Conservation (phyloP, 371 early-diverging fungal genomes). For the Mortierella sp. region DNA sequence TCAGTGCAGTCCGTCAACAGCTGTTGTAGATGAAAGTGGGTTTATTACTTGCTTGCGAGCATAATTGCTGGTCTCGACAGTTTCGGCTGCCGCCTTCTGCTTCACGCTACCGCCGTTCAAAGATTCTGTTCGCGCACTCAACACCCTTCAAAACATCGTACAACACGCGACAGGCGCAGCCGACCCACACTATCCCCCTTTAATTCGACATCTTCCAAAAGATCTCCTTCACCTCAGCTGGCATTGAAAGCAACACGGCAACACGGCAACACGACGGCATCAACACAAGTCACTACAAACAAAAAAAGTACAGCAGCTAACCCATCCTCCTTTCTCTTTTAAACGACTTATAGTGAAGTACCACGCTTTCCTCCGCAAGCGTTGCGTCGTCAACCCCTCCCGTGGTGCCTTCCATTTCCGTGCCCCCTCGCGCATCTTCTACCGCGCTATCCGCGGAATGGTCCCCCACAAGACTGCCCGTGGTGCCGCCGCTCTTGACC, state of each 20-base stretch:
- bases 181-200: too few relatives aligned
- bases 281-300: neutral
- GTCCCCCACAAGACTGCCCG: slow-evolving; percentile 99
- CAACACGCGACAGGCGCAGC: neutral
- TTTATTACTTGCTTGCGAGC: neutral
- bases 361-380: slow-evolving; percentile 98
- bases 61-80: too few relatives aligned
- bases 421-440: slow-evolving; percentile 99
- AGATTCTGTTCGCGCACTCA: neutral
- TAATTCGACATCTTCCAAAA: neutral
- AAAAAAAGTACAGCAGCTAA: neutral
- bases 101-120: neutral
- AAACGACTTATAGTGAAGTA: slow-evolving; percentile 84
- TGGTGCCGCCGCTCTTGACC: slow-evolving; percentile 97
- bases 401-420: slow-evolving; percentile 99
- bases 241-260: neutral
- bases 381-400: slow-evolving; percentile 98
- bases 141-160: neutral
- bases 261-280: neutral
- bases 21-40: neutral
- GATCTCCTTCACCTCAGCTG: neutral
- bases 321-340: neutral
- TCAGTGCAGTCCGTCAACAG: neutral
- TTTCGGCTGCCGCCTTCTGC: neutral
- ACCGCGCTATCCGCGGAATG: slow-evolving; percentile 99